Percentiles rank a stretch among this genome's conserved stretches.
These are phyloP conservation scores for Paraleonurus japonicus DNA, from an alignment of 257 asterid species.

Conservation along the genomic window DNA sequence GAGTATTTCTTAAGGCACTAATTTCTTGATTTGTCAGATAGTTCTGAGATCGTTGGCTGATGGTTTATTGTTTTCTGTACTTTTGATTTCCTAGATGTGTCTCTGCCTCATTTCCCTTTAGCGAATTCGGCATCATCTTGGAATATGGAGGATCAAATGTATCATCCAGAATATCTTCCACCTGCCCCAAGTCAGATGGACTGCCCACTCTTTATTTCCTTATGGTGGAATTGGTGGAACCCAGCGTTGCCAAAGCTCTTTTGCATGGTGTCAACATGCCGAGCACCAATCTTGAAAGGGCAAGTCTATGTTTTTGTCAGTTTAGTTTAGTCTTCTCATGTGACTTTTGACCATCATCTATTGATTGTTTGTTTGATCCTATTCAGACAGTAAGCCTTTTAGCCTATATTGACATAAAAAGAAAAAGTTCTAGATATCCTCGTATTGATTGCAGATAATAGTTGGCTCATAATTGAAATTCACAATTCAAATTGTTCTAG, in stretches of 20 bases:
- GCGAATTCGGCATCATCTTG: constrained; percentile 50
- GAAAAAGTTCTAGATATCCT: background rate
- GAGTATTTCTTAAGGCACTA: constrained; percentile 17
- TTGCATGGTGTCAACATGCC: constrained; percentile 45
- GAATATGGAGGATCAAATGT: constrained; percentile 64
- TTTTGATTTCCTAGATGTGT: constrained; percentile 39
- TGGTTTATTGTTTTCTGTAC: constrained; percentile 17
- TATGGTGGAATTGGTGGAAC: constrained; percentile 54
- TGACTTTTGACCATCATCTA: constrained; percentile 18
- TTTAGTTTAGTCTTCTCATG: background rate
- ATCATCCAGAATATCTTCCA: constrained; percentile 51
- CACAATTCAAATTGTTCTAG: background rate
- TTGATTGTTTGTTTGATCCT: background rate
- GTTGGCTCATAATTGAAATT: background rate
- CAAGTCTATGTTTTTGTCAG: constrained; percentile 26
- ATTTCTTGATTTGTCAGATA: background rate
- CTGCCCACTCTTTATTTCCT: constrained; percentile 53
- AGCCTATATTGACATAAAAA: background rate
- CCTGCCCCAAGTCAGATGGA: constrained; percentile 31
- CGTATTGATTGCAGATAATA: constrained; percentile 1
- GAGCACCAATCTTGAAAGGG: constrained; percentile 33
- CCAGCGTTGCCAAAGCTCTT: constrained; percentile 43
- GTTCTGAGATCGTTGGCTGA: constrained; percentile 28
- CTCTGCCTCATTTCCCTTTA: constrained; percentile 53
- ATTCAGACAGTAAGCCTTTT: background rate